Percentiles rank a stretch among this genome's conserved stretches.
These are phyloP conservation scores for Trichophyton mentagrophytes DNA, from an alignment of 2,329 filamentous ascomycete species.

Conservation along the genomic window DNA sequence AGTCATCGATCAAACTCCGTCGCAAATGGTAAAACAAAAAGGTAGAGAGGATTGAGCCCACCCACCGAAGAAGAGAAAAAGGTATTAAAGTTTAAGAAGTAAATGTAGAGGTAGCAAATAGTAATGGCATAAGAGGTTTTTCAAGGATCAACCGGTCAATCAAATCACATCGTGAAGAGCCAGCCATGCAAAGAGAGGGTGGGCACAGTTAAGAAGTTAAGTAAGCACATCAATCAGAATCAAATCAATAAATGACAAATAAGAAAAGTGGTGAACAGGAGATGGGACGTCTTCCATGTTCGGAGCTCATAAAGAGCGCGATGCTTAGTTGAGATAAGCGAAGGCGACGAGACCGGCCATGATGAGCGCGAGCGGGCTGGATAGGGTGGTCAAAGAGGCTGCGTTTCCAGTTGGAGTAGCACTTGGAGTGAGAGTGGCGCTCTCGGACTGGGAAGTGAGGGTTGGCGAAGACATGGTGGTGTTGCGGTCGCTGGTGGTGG, in stretches of 20 bases:
- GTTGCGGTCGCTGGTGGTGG: slow-evolving; percentile 4
- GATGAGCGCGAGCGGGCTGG: slow-evolving; percentile 22
- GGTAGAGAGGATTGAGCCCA: background rate
- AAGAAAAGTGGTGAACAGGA: background rate
- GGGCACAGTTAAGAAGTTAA: background rate
- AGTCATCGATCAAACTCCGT: background rate
- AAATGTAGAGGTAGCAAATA: background rate
- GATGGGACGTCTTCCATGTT: too few species aligned
- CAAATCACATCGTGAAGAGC: slow-evolving; percentile 1
- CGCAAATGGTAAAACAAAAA: background rate
- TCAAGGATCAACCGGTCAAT: background rate
- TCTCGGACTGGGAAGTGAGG: slow-evolving; percentile 10
- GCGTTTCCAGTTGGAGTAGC: slow-evolving; percentile 15
- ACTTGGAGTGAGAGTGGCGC: slow-evolving; percentile 14
- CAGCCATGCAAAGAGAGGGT: background rate
- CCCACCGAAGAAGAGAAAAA: background rate
- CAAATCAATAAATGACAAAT: background rate
- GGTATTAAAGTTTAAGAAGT: background rate
- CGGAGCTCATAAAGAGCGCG: slow-evolving; percentile 1
- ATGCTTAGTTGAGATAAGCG: slow-evolving; percentile 20
- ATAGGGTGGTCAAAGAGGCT: slow-evolving; percentile 15
- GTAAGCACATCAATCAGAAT: slow-evolving; percentile 1
- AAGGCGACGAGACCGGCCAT: slow-evolving; percentile 24
- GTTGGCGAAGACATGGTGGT: slow-evolving; percentile 12
- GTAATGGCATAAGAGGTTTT: background rate